A percentile compares a stretch with the other conserved stretches of the same genome.
Conservation (phyloP, 345 rosid species). For the Boechera divaricarpa region DNA sequence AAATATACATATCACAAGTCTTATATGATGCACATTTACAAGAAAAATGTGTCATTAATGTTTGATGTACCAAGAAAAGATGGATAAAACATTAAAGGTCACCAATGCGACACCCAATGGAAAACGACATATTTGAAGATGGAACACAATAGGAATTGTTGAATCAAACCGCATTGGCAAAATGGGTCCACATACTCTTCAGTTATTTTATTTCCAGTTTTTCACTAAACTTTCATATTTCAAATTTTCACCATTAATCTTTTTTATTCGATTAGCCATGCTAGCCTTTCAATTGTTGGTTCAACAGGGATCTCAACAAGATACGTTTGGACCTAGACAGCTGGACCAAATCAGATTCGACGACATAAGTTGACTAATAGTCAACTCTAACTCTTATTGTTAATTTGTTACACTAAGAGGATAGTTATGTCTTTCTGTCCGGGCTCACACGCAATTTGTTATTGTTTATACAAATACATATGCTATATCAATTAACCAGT, state of each 20-base stretch:
- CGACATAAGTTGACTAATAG: conserved; percentile 21
- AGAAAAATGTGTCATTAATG: conserved; percentile 1
- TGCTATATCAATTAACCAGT: neutral
- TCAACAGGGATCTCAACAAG: conserved; percentile 4
- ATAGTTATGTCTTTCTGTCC: neutral
- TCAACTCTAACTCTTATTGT: conserved; percentile 17
- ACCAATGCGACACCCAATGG: conserved; percentile 20
- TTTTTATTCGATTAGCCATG: conserved; percentile 10
- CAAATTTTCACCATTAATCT: conserved; percentile 19
- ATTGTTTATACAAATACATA: neutral
- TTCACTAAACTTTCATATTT: conserved; percentile 21
- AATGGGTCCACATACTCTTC: conserved; percentile 14
- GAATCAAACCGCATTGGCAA: conserved; percentile 2
- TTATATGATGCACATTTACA: conserved; percentile 24
- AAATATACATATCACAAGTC: neutral
- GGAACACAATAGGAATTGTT: conserved; percentile 21
- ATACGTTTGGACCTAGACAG: conserved; percentile 11
- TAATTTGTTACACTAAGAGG: neutral
- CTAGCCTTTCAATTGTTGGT: conserved; percentile 4
- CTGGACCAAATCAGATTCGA: conserved; percentile 24
- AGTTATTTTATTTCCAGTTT: neutral
- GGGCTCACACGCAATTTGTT: neutral
- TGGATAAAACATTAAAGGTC: conserved; percentile 35
- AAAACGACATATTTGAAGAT: conserved; percentile 16
- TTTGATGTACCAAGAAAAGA: conserved; percentile 33